These are phyloP conservation scores for Pseudogymnoascus sp. DNA, from an alignment of 2,329 filamentous ascomycete species.

Conservation along the genomic window DNA sequence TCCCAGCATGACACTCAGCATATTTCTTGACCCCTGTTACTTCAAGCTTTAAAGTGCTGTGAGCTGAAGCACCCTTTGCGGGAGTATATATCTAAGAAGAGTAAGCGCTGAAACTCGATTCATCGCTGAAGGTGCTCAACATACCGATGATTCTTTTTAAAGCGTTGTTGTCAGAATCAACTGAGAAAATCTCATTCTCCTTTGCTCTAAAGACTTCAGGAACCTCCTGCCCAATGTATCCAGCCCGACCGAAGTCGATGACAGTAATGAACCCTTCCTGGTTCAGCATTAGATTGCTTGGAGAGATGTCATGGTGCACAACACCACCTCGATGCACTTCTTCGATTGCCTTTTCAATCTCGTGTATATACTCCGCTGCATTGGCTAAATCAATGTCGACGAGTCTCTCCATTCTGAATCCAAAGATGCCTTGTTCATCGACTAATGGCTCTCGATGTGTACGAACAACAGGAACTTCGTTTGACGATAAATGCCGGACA, in stretches of 20 bases:
- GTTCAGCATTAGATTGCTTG: not conserved
- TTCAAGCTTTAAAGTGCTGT: too few relatives aligned
- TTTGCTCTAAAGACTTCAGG: not conserved
- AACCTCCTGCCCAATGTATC: not conserved
- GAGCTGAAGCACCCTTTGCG: too few relatives aligned
- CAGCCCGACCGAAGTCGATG: not conserved
- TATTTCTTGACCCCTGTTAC: too few relatives aligned
- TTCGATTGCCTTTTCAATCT: not conserved
- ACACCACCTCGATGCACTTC: not conserved
- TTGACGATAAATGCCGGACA: not conserved
- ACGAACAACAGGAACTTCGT: not conserved
- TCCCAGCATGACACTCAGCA: too few relatives aligned
- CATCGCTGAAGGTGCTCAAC: not conserved
- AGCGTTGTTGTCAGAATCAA: not conserved
- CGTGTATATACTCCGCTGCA: not conserved
- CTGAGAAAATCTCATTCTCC: not conserved
- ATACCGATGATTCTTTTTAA: not conserved
- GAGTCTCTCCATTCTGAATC: not conserved
- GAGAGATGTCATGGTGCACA: not conserved
- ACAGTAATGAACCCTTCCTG: not conserved
- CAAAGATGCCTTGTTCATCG: not conserved
- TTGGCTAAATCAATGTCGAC: not conserved
- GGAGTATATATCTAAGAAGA: too few relatives aligned
- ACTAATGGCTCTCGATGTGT: not conserved
- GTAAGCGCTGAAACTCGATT: too few relatives aligned